Evolutionary conservation across 1,139 yeast species (phyloP), one percentile per base, ranked within the genome.

Genomic region (Taphrina sp.): DNA sequence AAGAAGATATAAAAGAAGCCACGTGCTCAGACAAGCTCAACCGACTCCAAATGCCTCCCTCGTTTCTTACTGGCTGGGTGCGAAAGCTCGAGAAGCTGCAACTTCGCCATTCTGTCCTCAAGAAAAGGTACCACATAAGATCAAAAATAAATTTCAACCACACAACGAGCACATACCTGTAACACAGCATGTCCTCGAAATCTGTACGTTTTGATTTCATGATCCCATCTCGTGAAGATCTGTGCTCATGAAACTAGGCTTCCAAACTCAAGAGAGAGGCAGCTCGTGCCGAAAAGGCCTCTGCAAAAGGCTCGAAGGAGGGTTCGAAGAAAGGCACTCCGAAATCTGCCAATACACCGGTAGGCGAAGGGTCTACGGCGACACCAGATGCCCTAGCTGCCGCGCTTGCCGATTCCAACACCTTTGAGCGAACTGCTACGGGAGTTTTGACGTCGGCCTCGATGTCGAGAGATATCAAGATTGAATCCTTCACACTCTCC

Each of bases 391-490:
- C 47, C 17, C 33, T 56, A 17, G 49, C 58, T 23, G 35, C 36
- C 4, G 53, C 52, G 29, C 47, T 47, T 14, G 54, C 53, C n/a
- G 39, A 35, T 29, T 46, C 52, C 20, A 52, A 53, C 26, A 51
- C 45, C 14, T 57, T 57, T 39, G 99, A 92, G 72, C 87, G 98
- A 77, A 98, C 92, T 63, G 86, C 94, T 64, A 92, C 98, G 42
- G 99, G 98, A 77, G 98, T 94, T 57, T 77, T 92, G 70, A 92
- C 85, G 61, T 87, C 96, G 52, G 76, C 92, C 70, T 78, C 71
- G 41, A 90, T 97, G 20, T 89, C 97, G 24, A 83, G 97, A 73
- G 99, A 92, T 81, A 76, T 92, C 69, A 94, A 94, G 74, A 71
- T 92, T 66, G 51, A 59, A 42, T 46, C 52, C 14, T 59, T 41